phyloP scores from a whole-genome alignment of 208 protist genomes.

The Trichomonas vaginalis region DNA sequence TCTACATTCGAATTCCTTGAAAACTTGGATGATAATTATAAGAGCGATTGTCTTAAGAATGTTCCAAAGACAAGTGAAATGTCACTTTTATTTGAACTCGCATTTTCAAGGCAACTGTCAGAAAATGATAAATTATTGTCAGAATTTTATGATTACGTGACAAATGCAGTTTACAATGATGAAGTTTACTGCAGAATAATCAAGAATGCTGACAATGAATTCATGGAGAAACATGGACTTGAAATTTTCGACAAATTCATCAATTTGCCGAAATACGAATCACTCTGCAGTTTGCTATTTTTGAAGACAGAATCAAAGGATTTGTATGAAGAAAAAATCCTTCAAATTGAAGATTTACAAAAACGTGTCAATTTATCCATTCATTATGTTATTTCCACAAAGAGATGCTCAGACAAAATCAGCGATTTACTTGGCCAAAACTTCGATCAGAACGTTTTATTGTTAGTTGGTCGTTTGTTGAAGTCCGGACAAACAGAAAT shows the following conservation, averaged over 20 bases:
- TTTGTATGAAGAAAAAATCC: neutral
- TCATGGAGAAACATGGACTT: neutral
- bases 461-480: neutral
- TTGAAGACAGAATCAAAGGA: neutral
- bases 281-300: neutral
- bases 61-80: neutral
- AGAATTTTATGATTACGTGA: neutral
- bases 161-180: neutral
- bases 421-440: neutral
- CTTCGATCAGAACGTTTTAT: neutral
- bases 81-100: neutral
- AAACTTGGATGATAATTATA: neutral
- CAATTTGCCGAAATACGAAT: neutral
- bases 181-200: neutral
- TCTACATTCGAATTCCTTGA: neutral
- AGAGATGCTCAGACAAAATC: neutral
- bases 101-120: neutral
- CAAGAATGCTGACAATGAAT: neutral
- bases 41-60: neutral
- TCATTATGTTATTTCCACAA: neutral
- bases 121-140: neutral
- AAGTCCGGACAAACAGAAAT: neutral
- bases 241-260: neutral
- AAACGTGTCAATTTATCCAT: neutral
- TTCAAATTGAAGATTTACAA: neutral